Evolutionary conservation across 768 basidiomycete species (phyloP).

Genomic region (Boletales sp.): DNA sequence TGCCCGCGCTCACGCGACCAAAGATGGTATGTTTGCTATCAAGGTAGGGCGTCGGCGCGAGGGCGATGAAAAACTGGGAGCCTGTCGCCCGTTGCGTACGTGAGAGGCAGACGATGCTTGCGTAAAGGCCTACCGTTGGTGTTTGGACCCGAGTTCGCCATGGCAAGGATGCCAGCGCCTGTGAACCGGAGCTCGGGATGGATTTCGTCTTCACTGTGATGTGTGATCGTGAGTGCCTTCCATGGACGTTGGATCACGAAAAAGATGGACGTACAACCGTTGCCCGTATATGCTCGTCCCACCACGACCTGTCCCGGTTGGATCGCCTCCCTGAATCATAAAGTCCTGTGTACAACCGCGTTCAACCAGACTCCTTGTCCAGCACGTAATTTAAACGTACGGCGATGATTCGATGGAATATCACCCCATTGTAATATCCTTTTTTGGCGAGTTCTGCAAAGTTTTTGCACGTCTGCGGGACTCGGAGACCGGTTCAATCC

Average conservation of each 20-base stretch:
- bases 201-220: slow-evolving; percentile 78
- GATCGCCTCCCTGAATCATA: slow-evolving; percentile 96
- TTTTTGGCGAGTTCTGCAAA: slow-evolving; percentile 87
- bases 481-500: slow-evolving; percentile 7
- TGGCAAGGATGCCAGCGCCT: slow-evolving; percentile 92
- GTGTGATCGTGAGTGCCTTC: too few relatives aligned
- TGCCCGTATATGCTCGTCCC: slow-evolving; percentile 87
- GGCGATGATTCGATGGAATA: slow-evolving; percentile 90
- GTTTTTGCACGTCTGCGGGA: slow-evolving; percentile 84
- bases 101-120: neutral
- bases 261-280: slow-evolving; percentile 60
- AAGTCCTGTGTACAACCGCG: slow-evolving; percentile 59
- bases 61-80: slow-evolving; percentile 92
- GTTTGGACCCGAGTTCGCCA: slow-evolving; percentile 97
- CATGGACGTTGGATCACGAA: too few relatives aligned
- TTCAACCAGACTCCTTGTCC: neutral
- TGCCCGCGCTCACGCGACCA: slow-evolving; percentile 86
- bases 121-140: slow-evolving; percentile 55
- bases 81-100: slow-evolving; percentile 45
- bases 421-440: slow-evolving; percentile 87
- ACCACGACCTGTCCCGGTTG: slow-evolving; percentile 92
- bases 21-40: slow-evolving; percentile 88
- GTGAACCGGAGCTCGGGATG: slow-evolving; percentile 90
- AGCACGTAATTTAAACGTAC: slow-evolving; percentile 43
- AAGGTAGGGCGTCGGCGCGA: slow-evolving; percentile 78